A percentile compares a stretch with the other conserved stretches of the same genome.
These are phyloP conservation scores for Fusarium sp. DNA, from an alignment of 2,329 filamentous ascomycete genomes.

Conservation along the genomic window DNA sequence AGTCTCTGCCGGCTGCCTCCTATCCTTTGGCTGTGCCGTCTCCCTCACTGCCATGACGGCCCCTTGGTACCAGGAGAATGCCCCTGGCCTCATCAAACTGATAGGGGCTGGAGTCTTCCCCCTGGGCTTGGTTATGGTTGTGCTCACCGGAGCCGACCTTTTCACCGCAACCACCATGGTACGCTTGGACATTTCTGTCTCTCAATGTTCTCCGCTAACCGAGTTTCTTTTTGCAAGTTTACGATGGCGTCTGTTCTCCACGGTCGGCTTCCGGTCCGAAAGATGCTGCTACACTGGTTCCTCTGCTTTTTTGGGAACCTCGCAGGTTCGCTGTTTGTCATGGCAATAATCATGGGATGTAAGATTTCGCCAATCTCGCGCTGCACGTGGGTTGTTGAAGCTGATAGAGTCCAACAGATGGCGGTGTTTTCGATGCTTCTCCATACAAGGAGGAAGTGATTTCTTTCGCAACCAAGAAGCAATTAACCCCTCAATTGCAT, in stretches of 20 bases:
- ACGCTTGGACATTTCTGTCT: background rate
- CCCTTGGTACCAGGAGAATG: conserved; percentile 41
- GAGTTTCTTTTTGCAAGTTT: conserved; percentile 19
- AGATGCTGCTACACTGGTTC: conserved; percentile 51
- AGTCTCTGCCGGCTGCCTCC: conserved; percentile 32
- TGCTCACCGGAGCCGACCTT: conserved; percentile 34
- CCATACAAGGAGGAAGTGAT: conserved; percentile 57
- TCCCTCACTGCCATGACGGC: conserved; percentile 34
- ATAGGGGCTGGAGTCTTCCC: conserved; percentile 36
- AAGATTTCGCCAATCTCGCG: background rate
- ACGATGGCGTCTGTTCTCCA: conserved; percentile 37
- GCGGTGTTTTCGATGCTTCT: conserved; percentile 54
- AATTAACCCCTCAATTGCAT: conserved; percentile 59
- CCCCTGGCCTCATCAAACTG: conserved; percentile 32
- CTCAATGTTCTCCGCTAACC: background rate
- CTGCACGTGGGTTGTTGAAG: accelerated
- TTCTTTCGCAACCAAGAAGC: conserved; percentile 59
- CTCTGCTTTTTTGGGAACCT: conserved; percentile 62
- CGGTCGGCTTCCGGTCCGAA: conserved; percentile 26
- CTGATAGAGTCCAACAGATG: conserved; percentile 44
- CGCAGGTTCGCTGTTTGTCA: conserved; percentile 59
- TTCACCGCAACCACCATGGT: conserved; percentile 39
- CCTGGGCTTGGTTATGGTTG: conserved; percentile 31
- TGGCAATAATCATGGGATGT: conserved; percentile 57
- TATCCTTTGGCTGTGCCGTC: conserved; percentile 34